Base-by-base conservation (phyloP, 73 alveolate species). In the Blepharisma japonicum region DNA sequence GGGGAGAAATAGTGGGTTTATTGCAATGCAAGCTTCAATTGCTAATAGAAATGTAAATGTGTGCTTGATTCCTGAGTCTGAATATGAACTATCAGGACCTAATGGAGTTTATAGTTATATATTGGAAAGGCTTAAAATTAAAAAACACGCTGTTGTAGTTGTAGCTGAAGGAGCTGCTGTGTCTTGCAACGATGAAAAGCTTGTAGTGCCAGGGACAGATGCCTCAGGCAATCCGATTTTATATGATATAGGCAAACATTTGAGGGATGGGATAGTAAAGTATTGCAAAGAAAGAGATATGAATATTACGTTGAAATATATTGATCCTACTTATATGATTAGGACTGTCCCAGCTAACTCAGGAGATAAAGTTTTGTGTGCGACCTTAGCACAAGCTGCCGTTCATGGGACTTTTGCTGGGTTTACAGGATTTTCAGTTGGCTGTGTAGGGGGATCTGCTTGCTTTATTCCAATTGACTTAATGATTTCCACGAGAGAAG, bases 281-380 rank as follows among this genome's bases (percentile, higher is more conserved):
- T 87, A 83, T 82, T 89, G 96, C 27, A 87, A 80, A 46, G 42
- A 45, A 76, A 89, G 93, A n/a, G 88, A 48, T 18, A 82, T 86
- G 81, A 54, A 56, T 23, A 66, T 77, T 11, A 86, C 94, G 45
- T 86, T 70, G n/a, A 90, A 96, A 86, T 95, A 93, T 84, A 97
- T 97, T 81, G 98, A 97, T 84, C 99, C 99, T 9, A 96, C 99
- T 18, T 97, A 97, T 88, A 96, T 94, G 86, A 94, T 97, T 71
- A 91, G 99, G 51, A 89, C 97, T 0, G 97, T 91, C 67, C 94
- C 96, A 7, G 91, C 98, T 23, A 94, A 87, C 83, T 91, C 97
- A 51, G 93, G 82, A 66, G 99, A 95, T 81, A 89, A 94, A 68
- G 91, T 91, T 79, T 80, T 89, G 79, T 93, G 98, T 85, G 94